Conservation (phyloP, 2,329 filamentous ascomycete genomes). For the Nectriaceae sp. region DNA sequence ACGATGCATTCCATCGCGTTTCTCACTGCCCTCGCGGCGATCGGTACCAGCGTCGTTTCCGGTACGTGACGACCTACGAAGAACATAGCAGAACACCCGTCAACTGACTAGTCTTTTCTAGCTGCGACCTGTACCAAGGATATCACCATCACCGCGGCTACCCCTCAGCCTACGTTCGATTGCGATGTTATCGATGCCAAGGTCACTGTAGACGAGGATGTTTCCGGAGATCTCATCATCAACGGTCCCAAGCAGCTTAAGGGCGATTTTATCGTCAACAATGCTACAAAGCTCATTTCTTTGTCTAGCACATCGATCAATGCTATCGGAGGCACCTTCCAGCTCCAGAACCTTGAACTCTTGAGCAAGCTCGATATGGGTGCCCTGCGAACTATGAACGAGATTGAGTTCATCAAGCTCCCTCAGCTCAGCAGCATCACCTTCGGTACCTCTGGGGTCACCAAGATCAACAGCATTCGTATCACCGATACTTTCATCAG, state of each 20-base stretch:
- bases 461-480: slow-evolving; percentile 65
- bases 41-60: slow-evolving; percentile 42
- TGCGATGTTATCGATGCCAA: slow-evolving; percentile 73
- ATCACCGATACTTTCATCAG: slow-evolving; percentile 87
- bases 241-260: slow-evolving; percentile 59
- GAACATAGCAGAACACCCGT: not conserved
- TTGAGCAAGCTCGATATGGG: slow-evolving; percentile 70
- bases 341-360: slow-evolving; percentile 66
- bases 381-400: slow-evolving; percentile 63
- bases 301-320: slow-evolving; percentile 63
- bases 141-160: slow-evolving; percentile 66
- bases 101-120: slow-evolving; percentile 9
- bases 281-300: slow-evolving; percentile 57
- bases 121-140: slow-evolving; percentile 48
- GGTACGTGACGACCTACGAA: slow-evolving; percentile 37
- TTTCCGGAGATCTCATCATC: slow-evolving; percentile 61
- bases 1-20: slow-evolving; percentile 51
- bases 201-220: slow-evolving; percentile 62
- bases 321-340: slow-evolving; percentile 70
- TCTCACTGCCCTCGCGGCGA: slow-evolving; percentile 47
- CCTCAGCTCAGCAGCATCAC: slow-evolving; percentile 55
- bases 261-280: slow-evolving; percentile 63
- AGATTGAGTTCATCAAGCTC: slow-evolving; percentile 73
- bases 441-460: slow-evolving; percentile 59
- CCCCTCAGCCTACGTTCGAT: slow-evolving; percentile 54